These are phyloP conservation scores for Orbilia ellipsospora DNA, from an alignment of 2,329 filamentous ascomycete genomes.

Conservation along the genomic window DNA sequence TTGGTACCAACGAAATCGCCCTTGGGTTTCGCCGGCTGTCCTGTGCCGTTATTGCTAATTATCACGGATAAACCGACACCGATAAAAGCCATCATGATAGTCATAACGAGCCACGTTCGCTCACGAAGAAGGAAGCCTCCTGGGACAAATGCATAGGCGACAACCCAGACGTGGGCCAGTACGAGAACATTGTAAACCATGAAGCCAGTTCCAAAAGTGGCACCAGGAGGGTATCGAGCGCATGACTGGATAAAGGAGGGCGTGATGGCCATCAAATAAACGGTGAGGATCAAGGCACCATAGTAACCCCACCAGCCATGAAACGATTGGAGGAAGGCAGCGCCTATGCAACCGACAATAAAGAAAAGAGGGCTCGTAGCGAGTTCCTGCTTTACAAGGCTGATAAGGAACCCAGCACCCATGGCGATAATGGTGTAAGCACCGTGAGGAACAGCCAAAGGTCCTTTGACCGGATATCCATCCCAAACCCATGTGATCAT, in stretches of 20 bases:
- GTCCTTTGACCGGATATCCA: constrained; percentile 89
- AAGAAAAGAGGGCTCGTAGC: constrained; percentile 83
- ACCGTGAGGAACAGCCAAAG: constrained; percentile 88
- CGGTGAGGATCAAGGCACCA: constrained; percentile 78
- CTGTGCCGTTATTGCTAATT: constrained; percentile 32
- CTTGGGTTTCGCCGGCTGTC: constrained; percentile 35
- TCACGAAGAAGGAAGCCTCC: constrained; percentile 92
- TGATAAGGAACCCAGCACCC: constrained; percentile 80
- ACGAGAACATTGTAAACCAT: constrained; percentile 92
- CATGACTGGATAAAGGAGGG: constrained; percentile 80
- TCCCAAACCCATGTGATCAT: constrained; percentile 99
- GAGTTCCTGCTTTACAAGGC: constrained; percentile 77
- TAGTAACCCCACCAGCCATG: constrained; percentile 86
- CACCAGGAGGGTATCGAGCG: constrained; percentile 78
- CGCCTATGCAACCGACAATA: constrained; percentile 80
- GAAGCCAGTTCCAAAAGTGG: constrained; percentile 88
- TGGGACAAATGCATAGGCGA: constrained; percentile 97
- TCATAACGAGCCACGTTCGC: constrained; percentile 96
- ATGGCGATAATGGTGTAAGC: constrained; percentile 87
- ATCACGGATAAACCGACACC: constrained; percentile 85
- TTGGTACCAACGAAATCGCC: constrained; percentile 56
- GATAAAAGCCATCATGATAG: constrained; percentile 82
- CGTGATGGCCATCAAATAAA: constrained; percentile 83
- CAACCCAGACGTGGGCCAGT: constrained; percentile 98
- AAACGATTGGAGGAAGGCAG: constrained; percentile 69